phyloP scores from a whole-genome alignment of 805 yeast genomes.

The Maudiozyma pseudohumilis region DNA sequence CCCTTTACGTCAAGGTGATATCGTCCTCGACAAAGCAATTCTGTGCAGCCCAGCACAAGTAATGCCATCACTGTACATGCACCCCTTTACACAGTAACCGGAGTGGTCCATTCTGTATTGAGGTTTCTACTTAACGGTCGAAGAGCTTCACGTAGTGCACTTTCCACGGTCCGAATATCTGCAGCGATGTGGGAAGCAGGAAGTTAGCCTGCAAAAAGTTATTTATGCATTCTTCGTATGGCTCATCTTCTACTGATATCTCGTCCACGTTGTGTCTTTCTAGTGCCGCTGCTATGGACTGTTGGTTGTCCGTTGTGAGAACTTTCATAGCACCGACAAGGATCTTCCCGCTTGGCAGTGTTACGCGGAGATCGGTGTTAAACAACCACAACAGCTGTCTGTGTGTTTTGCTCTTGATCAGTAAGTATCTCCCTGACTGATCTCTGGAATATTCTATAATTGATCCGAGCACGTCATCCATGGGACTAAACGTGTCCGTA shows the following conservation, averaged over 20 bases:
- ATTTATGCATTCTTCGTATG: conserved; percentile 11
- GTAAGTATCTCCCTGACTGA: conserved; percentile 18
- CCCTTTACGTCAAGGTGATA: too few relatives aligned
- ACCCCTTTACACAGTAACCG: too few relatives aligned
- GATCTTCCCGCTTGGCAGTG: conserved; percentile 5
- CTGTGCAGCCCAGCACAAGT: too few relatives aligned
- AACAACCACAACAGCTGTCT: conserved; percentile 22
- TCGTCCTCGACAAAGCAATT: too few relatives aligned
- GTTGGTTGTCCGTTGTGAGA: conserved; percentile 11
- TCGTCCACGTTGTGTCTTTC: conserved; percentile 16
- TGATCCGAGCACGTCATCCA: conserved; percentile 16
- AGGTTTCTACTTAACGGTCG: background rate
- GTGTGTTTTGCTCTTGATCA: conserved; percentile 7
- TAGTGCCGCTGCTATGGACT: background rate
- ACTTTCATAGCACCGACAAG: conserved; percentile 18
- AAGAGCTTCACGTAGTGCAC: conserved; percentile 12
- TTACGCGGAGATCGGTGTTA: conserved; percentile 16
- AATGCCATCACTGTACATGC: too few relatives aligned
- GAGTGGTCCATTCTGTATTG: too few relatives aligned
- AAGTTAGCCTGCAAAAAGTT: conserved; percentile 7
- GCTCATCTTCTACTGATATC: conserved; percentile 6
- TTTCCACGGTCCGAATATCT: conserved; percentile 15
- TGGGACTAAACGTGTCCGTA: conserved; percentile 10
- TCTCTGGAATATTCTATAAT: conserved; percentile 15
- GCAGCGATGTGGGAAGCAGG: background rate